A percentile compares a stretch with the other conserved stretches of the same genome.
Evolutionary conservation across 2,329 filamentous ascomycete genomes (phyloP).

Genomic region (Tricladium varicosporioides): DNA sequence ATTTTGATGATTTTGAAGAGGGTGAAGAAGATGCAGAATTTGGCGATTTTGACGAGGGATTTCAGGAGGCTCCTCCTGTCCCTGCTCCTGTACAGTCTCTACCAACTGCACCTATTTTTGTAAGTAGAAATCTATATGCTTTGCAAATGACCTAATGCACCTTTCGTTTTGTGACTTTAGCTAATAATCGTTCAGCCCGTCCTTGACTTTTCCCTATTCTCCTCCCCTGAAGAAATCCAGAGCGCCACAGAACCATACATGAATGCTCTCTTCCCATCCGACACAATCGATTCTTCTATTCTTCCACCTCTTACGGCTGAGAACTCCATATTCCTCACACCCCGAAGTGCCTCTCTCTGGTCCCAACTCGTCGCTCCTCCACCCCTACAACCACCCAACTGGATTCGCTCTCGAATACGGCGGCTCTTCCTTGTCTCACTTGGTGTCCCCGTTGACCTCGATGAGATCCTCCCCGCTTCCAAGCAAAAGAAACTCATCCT

Average conservation of each 20-base stretch:
- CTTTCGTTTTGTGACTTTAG: conserved; percentile 12
- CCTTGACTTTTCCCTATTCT: conserved; percentile 64
- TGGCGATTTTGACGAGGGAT: conserved; percentile 59
- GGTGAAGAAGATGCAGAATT: conserved; percentile 48
- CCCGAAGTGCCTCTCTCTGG: conserved; percentile 88
- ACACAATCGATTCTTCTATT: conserved; percentile 50
- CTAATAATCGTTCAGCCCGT: conserved; percentile 51
- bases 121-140: conserved; percentile 39
- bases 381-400: conserved; percentile 91
- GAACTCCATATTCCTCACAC: conserved; percentile 74
- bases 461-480: conserved; percentile 93
- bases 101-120: conserved; percentile 39
- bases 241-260: conserved; percentile 65
- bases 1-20: conserved; percentile 69
- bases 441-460: conserved; percentile 91
- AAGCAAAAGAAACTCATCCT: conserved; percentile 98
- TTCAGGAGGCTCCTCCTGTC: conserved; percentile 54
- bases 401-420: conserved; percentile 93
- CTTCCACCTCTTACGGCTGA: conserved; percentile 43
- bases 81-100: conserved; percentile 33
- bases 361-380: conserved; percentile 93
- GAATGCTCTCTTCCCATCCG: conserved; percentile 61
- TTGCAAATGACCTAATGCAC: conserved; percentile 8
- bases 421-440: conserved; percentile 94
- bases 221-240: conserved; percentile 56